phyloP scores from a whole-genome alignment of 1,284 basidiomycete genomes.

The Bondarzewia mesenterica region DNA sequence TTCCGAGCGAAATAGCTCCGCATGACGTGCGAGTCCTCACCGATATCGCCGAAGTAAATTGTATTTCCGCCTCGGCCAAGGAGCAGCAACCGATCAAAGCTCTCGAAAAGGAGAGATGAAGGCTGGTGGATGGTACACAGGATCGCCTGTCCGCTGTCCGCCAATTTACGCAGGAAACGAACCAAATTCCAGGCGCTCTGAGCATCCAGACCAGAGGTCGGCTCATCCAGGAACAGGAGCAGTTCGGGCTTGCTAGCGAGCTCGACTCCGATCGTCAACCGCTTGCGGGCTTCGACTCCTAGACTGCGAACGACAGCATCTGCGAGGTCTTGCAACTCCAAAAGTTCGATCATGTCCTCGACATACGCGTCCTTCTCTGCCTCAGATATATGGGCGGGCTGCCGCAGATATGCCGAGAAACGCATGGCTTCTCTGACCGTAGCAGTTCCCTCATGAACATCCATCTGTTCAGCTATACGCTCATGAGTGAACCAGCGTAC shows the following conservation, averaged over 20 bases:
- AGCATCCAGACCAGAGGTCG: constrained; percentile 54
- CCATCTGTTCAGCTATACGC: constrained; percentile 71
- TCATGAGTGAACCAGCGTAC: neutral
- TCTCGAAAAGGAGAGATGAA: constrained; percentile 58
- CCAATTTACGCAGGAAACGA: constrained; percentile 78
- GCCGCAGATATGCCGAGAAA: constrained; percentile 85
- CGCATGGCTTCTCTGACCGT: constrained; percentile 86
- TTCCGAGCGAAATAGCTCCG: constrained; percentile 64
- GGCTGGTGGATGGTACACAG: constrained; percentile 75
- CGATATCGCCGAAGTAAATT: constrained; percentile 78
- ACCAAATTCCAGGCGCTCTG: constrained; percentile 84
- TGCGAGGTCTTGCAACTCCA: constrained; percentile 56
- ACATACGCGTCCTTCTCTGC: constrained; percentile 81
- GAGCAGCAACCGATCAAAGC: constrained; percentile 68
- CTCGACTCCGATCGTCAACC: constrained; percentile 85
- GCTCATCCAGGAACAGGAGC: constrained; percentile 69
- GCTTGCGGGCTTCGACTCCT: constrained; percentile 78
- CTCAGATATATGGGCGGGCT: constrained; percentile 63
- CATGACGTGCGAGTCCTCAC: constrained; percentile 53
- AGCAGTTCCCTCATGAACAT: constrained; percentile 83
- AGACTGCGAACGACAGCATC: constrained; percentile 57
- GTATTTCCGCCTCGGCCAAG: constrained; percentile 64
- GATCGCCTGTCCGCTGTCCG: constrained; percentile 84
- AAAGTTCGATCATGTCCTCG: constrained; percentile 65
- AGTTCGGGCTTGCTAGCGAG: constrained; percentile 79